phyloP scores from a whole-genome alignment of 805 yeast species.

The Sungouiozyma ichnusensis region DNA sequence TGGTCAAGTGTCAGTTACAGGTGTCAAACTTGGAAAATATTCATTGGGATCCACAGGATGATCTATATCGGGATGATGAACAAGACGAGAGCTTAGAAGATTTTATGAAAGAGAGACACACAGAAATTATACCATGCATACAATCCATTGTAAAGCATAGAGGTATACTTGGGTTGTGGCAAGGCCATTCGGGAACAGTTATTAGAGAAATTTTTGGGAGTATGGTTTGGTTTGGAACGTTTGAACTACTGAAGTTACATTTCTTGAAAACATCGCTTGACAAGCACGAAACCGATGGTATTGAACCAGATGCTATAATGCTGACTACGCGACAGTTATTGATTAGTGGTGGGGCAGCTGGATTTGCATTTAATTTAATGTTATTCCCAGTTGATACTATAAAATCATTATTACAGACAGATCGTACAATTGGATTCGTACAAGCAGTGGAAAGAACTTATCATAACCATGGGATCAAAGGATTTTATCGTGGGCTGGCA shows the following conservation, averaged over 20 bases:
- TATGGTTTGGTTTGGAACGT: conserved; percentile 89
- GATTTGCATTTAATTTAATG: conserved; percentile 67
- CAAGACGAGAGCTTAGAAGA: neutral
- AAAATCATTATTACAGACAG: conserved; percentile 68
- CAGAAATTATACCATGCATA: conserved; percentile 32
- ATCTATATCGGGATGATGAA: neutral
- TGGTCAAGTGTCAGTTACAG: conserved; percentile 80
- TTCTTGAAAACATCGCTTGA: no score
- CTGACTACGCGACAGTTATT: conserved; percentile 43
- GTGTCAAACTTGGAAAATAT: conserved; percentile 34
- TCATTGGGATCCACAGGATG: conserved; percentile 2
- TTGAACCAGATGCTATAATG: conserved; percentile 12
- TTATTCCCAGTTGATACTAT: conserved; percentile 86
- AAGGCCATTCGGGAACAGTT: conserved; percentile 75
- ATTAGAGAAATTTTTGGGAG: conserved; percentile 83
- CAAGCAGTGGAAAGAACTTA: conserved; percentile 33
- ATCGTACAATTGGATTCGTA: conserved; percentile 29
- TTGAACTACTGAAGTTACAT: conserved; percentile 44
- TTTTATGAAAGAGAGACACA: conserved; percentile 12
- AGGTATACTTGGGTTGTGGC: conserved; percentile 78
- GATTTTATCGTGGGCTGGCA: conserved; percentile 75
- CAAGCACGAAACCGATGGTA: no score
- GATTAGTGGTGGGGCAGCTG: conserved; percentile 79
- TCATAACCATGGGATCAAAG: conserved; percentile 51
- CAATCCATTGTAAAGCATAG: conserved; percentile 34